Conservation (phyloP, 805 yeast genomes). For the Teunomyces gatunensis region DNA sequence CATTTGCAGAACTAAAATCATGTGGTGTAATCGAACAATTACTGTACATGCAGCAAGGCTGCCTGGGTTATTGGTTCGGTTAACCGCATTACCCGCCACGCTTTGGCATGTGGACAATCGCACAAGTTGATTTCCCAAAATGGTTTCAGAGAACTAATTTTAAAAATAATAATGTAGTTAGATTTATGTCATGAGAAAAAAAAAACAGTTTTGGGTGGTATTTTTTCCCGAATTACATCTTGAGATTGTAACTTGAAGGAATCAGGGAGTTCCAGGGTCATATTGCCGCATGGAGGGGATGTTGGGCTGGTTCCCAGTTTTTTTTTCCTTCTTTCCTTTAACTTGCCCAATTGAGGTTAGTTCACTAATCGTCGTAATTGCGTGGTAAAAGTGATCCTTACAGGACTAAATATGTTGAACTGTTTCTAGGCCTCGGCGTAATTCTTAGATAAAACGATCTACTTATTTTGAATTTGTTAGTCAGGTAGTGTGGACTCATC, state of each 20-base stretch:
- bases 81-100: background rate
- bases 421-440: background rate
- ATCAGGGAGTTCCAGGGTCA: background rate
- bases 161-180: conserved; percentile 1
- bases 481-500: background rate
- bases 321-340: background rate
- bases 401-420: background rate
- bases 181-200: conserved; percentile 1
- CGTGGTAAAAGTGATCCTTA: background rate
- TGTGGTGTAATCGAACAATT: background rate
- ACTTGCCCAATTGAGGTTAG: background rate
- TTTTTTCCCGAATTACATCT: background rate
- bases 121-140: background rate
- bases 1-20: too few species aligned
- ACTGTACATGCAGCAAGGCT: background rate
- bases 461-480: background rate
- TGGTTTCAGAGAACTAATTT: background rate
- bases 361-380: background rate
- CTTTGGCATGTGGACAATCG: background rate
- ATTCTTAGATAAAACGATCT: background rate
- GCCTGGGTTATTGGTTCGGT: background rate
- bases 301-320: background rate
- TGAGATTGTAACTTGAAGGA: background rate
- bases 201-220: background rate
- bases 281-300: background rate